Evolutionary conservation across 441 rosid species (phyloP), one percentile per base, ranked within the genome.

Genomic region (Macaranga tanarius): DNA sequence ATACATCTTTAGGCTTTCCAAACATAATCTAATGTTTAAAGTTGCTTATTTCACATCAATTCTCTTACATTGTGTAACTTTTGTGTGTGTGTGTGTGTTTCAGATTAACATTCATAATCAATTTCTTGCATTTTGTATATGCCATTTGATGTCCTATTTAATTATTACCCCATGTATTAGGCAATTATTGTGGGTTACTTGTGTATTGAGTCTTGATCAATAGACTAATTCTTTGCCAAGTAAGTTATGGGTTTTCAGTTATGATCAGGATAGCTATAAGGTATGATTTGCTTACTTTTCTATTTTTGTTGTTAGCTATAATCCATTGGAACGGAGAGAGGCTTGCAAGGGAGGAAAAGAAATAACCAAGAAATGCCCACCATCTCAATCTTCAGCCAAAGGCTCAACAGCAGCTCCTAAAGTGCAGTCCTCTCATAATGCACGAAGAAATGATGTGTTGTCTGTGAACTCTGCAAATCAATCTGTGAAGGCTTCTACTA

Each of bases 271-370:
- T 44, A 63, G 10, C 48, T 20, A 12, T 65, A 56, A 58, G 12
- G 47, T 12, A 2, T 20, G 9, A 23, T 28, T 71, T 31, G 56
- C 61, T 62, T 58, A 26, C 31, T 67, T 56, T 38, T 70, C 63
- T 23, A 8, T 10, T 56, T 10, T 25, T 13, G 38, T 72, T 31
- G 19, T 13, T 74, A 93, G 98, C 76, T 95, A 95, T 78, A 90
- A 93, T 62, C 88, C 98, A 60, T 10, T 85, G 79, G 97, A 93
- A 84, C 91, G 99, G 80, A 90, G 99, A 80, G 99, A 91, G 76
- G 75, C 89, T 65, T 76, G 85, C 85, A 95, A 82, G 76, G 95
- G 99, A 77, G 97, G 95, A 6, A 95, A 88, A 80, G 98, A 95
- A 76, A 84, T 86, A 59, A 77, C 76, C 84, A 95, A 88, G 82